A percentile compares a stretch with the other conserved stretches of the same genome.
Conservation (phyloP, 202 grass and related monocot species). For the Alloteropsis angusta region DNA sequence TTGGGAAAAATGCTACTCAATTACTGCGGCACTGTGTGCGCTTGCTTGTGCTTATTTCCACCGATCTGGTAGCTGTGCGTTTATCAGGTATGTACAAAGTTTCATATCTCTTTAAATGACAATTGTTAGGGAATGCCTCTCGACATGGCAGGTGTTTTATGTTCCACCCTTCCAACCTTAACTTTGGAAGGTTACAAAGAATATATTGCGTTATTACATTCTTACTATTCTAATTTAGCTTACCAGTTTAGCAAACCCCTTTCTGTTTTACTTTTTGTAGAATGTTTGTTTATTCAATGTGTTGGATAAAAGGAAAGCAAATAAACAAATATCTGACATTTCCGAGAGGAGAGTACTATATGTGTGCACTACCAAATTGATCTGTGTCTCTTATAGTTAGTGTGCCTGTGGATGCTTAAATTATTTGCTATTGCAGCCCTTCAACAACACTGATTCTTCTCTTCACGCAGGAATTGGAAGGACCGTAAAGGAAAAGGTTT, state of each 20-base stretch:
- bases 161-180: neutral
- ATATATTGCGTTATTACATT: neutral
- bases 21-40: slow-evolving; percentile 88
- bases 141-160: neutral
- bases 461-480: slow-evolving; percentile 70
- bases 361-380: slow-evolving; percentile 19
- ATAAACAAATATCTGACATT: slow-evolving; percentile 9
- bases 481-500: slow-evolving; percentile 96
- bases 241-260: neutral
- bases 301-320: slow-evolving; percentile 3
- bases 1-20: slow-evolving; percentile 96
- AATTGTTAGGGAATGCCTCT: slow-evolving; percentile 13
- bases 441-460: slow-evolving; percentile 10
- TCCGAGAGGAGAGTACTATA: neutral
- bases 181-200: slow-evolving; percentile 1
- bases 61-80: slow-evolving; percentile 81
- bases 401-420: neutral
- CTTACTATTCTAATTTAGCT: neutral
- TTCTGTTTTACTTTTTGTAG: neutral
- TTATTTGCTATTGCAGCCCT: neutral
- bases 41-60: slow-evolving; percentile 86
- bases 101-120: slow-evolving; percentile 6
- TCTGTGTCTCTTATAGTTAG: neutral
- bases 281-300: neutral
- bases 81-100: slow-evolving; percentile 61